phyloP scores from a whole-genome alignment of 495 filamentous ascomycete genomes.

The Tuber indicum region DNA sequence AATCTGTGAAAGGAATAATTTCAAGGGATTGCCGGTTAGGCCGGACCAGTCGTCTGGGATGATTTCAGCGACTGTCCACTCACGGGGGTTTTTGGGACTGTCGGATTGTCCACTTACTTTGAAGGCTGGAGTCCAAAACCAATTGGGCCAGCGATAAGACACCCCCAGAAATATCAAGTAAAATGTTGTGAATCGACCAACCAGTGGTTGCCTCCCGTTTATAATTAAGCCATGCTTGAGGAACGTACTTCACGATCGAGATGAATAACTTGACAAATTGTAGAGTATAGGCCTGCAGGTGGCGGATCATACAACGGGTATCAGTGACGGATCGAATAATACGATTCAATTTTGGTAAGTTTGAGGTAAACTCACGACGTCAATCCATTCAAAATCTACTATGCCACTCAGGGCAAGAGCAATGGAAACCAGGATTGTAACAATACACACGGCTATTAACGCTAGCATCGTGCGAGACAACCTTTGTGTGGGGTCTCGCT shows the following conservation, averaged over 20 bases:
- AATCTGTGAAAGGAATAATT: constrained; percentile 76
- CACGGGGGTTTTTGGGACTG: neutral
- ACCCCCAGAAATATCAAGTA: constrained; percentile 78
- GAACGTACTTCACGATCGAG: constrained; percentile 84
- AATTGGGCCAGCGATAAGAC: constrained; percentile 77
- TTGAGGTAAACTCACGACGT: constrained; percentile 56
- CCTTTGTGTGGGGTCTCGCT: constrained; percentile 46
- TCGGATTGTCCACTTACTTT: constrained; percentile 45
- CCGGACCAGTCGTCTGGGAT: constrained; percentile 66
- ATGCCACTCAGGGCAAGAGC: constrained; percentile 50
- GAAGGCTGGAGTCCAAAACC: constrained; percentile 72
- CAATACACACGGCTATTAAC: constrained; percentile 59
- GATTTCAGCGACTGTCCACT: constrained; percentile 2
- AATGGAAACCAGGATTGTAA: constrained; percentile 53
- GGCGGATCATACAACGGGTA: neutral
- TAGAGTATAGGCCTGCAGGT: constrained; percentile 62
- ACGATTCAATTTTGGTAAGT: constrained; percentile 11
- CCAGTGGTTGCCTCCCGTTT: constrained; percentile 73
- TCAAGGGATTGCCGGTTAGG: constrained; percentile 83
- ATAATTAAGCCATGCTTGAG: constrained; percentile 78
- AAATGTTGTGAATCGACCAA: constrained; percentile 78
- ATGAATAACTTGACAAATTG: constrained; percentile 84
- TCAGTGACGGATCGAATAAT: neutral
- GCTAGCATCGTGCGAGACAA: constrained; percentile 61
- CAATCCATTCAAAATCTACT: constrained; percentile 63